Percentiles rank a stretch among this genome's conserved stretches.
phyloP scores from a whole-genome alignment of 2,329 filamentous ascomycete genomes.

The Neonectria faginata region DNA sequence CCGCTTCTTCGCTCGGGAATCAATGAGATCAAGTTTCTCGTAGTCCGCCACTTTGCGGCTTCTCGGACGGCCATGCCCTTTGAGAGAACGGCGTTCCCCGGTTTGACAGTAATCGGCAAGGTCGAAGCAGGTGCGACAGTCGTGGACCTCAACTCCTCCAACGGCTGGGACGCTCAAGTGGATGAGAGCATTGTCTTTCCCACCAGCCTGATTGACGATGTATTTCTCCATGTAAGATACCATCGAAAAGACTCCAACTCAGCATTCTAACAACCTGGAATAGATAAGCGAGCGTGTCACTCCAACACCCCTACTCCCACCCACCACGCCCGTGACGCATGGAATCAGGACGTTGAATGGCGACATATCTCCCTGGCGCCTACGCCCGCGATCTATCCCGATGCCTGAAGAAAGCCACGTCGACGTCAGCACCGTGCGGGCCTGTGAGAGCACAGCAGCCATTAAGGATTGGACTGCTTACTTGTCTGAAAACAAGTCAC shows the following conservation, averaged over 20 bases:
- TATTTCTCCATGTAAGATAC: constrained; percentile 27
- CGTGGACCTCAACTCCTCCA: constrained; percentile 7
- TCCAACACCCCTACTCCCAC: neutral
- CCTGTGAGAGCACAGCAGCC: constrained; percentile 1
- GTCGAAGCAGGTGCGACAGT: neutral
- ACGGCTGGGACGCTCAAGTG: constrained; percentile 24
- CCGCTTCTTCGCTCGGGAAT: constrained; percentile 32
- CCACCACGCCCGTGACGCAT: constrained; percentile 19
- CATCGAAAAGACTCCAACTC: too few relatives aligned
- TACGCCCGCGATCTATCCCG: constrained; percentile 27
- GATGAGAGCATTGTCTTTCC: constrained; percentile 26
- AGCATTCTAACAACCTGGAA: neutral
- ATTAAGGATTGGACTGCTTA: constrained; percentile 7
- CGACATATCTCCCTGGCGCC: constrained; percentile 30
- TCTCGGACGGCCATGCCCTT: constrained; percentile 30
- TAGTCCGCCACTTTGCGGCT: constrained; percentile 30
- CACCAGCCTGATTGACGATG: constrained; percentile 23
- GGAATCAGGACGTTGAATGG: constrained; percentile 30
- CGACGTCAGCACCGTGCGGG: constrained; percentile 5
- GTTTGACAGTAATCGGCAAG: constrained; percentile 20
- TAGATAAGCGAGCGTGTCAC: constrained; percentile 29
- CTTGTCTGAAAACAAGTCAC: constrained; percentile 8
- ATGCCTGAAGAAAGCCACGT: constrained; percentile 23
- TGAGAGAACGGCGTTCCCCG: constrained; percentile 28
- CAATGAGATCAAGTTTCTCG: constrained; percentile 32